These are phyloP conservation scores for Tetraselmis striata DNA, from an alignment of 139 green algal genomes.

Conservation along the genomic window DNA sequence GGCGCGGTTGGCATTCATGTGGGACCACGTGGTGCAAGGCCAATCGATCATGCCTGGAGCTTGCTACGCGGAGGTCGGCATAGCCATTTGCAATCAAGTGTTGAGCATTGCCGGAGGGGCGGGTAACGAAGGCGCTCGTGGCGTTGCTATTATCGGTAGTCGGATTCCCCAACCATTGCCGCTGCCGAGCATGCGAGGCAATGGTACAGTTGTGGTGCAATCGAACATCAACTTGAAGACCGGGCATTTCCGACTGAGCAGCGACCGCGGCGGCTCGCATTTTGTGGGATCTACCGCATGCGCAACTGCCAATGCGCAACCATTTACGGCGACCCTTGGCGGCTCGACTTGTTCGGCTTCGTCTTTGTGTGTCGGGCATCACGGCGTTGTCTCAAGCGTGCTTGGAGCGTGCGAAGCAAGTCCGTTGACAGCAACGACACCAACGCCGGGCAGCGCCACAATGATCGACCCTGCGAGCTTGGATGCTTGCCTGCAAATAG, in stretches of 20 bases:
- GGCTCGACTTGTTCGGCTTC: not conserved
- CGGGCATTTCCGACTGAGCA: not conserved
- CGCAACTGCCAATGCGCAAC: not conserved
- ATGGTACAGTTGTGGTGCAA: not conserved
- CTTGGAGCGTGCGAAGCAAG: not conserved
- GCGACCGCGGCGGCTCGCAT: not conserved
- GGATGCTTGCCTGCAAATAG: not conserved
- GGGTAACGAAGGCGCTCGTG: not conserved
- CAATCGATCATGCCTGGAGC: slow-evolving; percentile 17
- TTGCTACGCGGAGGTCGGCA: not conserved
- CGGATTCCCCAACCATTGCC: not conserved
- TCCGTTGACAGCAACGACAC: not conserved
- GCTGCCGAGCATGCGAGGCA: not conserved
- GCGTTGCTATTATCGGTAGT: not conserved
- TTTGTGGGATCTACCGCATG: not conserved
- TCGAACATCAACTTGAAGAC: not conserved
- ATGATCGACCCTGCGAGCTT: not conserved
- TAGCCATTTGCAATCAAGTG: not conserved
- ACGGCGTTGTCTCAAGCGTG: not conserved
- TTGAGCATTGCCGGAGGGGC: not conserved
- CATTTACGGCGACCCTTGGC: not conserved
- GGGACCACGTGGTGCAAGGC: slow-evolving; percentile 45
- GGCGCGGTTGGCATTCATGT: slow-evolving; percentile 40
- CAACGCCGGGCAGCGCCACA: not conserved
- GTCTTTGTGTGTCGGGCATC: too few relatives aligned